Percentiles rank a stretch among this genome's conserved stretches.
Conservation (phyloP, 1,284 basidiomycete genomes). For the Nidula niveotomentosa region DNA sequence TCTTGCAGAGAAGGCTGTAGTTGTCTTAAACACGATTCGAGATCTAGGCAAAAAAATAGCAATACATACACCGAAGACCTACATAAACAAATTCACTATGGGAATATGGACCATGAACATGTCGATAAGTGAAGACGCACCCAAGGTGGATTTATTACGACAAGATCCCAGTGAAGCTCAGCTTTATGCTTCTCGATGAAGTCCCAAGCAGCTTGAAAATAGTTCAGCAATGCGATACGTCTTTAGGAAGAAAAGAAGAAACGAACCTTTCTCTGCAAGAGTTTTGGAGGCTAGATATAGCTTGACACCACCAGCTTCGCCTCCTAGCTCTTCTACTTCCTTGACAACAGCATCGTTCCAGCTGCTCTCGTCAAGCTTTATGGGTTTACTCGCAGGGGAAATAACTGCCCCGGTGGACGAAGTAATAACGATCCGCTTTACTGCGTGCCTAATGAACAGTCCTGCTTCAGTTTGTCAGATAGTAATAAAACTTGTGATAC, state of each 20-base stretch:
- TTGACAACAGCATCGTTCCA: slow-evolving; percentile 53
- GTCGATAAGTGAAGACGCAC: slow-evolving; percentile 15
- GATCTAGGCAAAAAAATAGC: background rate
- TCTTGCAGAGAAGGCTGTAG: background rate
- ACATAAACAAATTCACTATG: slow-evolving; percentile 4
- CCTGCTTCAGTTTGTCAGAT: background rate
- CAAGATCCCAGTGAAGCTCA: slow-evolving; percentile 33
- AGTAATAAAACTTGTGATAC: slow-evolving; percentile 1
- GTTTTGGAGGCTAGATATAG: slow-evolving; percentile 39
- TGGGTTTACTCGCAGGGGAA: slow-evolving; percentile 21
- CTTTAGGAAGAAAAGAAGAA: background rate
- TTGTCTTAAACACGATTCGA: background rate
- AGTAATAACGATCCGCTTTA: slow-evolving; percentile 61
- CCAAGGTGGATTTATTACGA: slow-evolving; percentile 33
- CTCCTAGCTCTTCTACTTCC: slow-evolving; percentile 38
- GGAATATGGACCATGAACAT: background rate
- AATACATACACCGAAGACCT: slow-evolving; percentile 29
- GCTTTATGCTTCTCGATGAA: slow-evolving; percentile 30
- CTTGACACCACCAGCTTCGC: slow-evolving; percentile 22
- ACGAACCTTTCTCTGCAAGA: slow-evolving; percentile 34
- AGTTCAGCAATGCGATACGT: background rate
- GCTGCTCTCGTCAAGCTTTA: slow-evolving; percentile 36
- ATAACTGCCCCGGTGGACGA: slow-evolving; percentile 56
- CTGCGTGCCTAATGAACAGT: slow-evolving; percentile 8
- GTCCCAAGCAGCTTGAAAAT: slow-evolving; percentile 36